phyloP scores from a whole-genome alignment of 73 alveolate genomes.

The Symbiodinium pilosum region DNA sequence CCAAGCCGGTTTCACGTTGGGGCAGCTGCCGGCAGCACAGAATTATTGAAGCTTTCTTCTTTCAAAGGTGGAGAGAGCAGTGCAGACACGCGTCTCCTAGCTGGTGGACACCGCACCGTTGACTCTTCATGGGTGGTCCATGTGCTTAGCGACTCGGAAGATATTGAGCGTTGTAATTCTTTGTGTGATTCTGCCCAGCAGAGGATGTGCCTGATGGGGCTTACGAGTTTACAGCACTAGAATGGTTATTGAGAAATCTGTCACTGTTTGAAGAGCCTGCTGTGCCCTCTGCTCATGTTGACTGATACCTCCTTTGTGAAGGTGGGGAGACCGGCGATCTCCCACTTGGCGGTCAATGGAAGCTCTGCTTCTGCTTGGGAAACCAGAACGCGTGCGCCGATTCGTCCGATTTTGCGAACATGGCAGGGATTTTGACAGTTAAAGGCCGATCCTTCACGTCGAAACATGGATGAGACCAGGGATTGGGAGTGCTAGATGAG shows the following conservation, averaged over 20 bases:
- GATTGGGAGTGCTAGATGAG: too few species aligned
- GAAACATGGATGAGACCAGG: too few species aligned
- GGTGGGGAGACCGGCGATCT: constrained; percentile 2
- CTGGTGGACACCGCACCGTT: neutral
- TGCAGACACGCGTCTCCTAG: neutral
- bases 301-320: neutral
- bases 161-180: neutral
- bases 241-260: neutral
- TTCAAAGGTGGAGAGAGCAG: constrained; percentile 1
- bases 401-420: neutral
- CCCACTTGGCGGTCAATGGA: neutral
- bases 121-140: neutral
- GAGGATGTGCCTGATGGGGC: neutral
- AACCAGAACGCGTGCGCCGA: neutral
- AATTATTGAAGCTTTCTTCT: too few species aligned
- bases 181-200: neutral
- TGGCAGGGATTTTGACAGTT: neutral
- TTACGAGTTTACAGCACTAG: neutral
- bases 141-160: neutral
- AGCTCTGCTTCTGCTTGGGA: neutral
- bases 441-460: neutral
- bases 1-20: too few species aligned
- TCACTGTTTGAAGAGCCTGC: neutral
- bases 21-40: too few species aligned
- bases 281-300: neutral